Evolutionary conservation across 2,329 filamentous ascomycete genomes (phyloP), one percentile per base, ranked within the genome.

Genomic region (Ophiostoma sp.): DNA sequence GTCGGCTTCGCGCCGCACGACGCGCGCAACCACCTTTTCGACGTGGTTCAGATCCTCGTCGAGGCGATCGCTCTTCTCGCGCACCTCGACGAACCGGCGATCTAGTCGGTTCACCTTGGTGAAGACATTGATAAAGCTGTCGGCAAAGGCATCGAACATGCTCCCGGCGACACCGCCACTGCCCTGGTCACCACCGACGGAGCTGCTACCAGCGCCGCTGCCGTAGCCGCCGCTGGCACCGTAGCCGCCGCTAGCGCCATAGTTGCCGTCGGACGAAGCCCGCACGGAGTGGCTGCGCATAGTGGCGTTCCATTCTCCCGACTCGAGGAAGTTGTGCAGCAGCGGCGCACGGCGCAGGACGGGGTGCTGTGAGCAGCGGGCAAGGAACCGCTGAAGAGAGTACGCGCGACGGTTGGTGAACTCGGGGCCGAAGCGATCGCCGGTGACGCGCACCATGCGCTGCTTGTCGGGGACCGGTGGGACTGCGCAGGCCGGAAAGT

Each of bases 401-500:
- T 93, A 90, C 66, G 92, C 93, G 73, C 95, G 88, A 45, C 95
- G 89, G 63, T 87, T 84, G 45, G 93, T 99, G 77, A 99, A 99
- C 79, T 98, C 95, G 65, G 89, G 80, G 8, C 93, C 93, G 78
- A 99, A 99, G 71, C 95, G 90, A 81, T 98, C 94, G 73, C 95
- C 95, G 47, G 93, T 91, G 66, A 98, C 95, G 76, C 98, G 98
- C 76, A 97, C 93, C 91, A 99, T 97, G 80, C 96, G 96, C 83
- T 98, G 94, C 83, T 98, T 99, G 80, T 98, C 95, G 67, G 95
- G 95, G 67, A 99, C 83, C 64, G 95, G 95, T 42, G 95, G 95
- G 3, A 99, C 92, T 64, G 95, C 95, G 78, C 90, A 92, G 80
- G 92, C 91, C 70, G 93, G 92, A 75, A 92, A 98, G 77, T 97